These are phyloP conservation scores for Amyloporia xantha DNA, from an alignment of 768 basidiomycete genomes.

Conservation along the genomic window DNA sequence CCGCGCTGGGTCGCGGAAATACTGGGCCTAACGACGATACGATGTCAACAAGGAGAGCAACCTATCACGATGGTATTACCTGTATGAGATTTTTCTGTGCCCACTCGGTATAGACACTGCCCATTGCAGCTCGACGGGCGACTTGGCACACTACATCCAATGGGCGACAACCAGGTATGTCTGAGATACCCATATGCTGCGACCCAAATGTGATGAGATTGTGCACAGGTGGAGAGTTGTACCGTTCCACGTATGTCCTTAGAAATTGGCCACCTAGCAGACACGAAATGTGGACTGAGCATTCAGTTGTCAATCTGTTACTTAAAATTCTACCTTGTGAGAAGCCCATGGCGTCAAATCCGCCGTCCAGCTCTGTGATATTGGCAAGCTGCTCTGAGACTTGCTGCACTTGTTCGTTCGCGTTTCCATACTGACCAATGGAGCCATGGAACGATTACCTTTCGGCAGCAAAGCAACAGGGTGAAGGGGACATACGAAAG, in stretches of 20 bases:
- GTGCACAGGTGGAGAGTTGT: slow-evolving; percentile 65
- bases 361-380: slow-evolving; percentile 56
- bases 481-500: slow-evolving; percentile 50
- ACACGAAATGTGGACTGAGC: neutral
- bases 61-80: slow-evolving; percentile 30
- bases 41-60: neutral
- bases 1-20: slow-evolving; percentile 69
- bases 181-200: slow-evolving; percentile 82
- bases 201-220: slow-evolving; percentile 86
- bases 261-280: slow-evolving; percentile 68
- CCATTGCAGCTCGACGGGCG: slow-evolving; percentile 49
- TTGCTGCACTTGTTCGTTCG: slow-evolving; percentile 59
- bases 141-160: slow-evolving; percentile 66
- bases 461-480: neutral
- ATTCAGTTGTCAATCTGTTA: neutral
- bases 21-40: slow-evolving; percentile 91
- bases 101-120: slow-evolving; percentile 64
- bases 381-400: slow-evolving; percentile 59
- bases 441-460: neutral
- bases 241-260: slow-evolving; percentile 74
- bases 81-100: slow-evolving; percentile 72
- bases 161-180: slow-evolving; percentile 58
- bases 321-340: slow-evolving; percentile 58
- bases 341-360: slow-evolving; percentile 85
- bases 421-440: slow-evolving; percentile 82